A percentile compares a stretch with the other conserved stretches of the same genome.
These are phyloP conservation scores for Clarireedia homoeocarpa DNA, from an alignment of 2,329 filamentous ascomycete species.

Conservation along the genomic window DNA sequence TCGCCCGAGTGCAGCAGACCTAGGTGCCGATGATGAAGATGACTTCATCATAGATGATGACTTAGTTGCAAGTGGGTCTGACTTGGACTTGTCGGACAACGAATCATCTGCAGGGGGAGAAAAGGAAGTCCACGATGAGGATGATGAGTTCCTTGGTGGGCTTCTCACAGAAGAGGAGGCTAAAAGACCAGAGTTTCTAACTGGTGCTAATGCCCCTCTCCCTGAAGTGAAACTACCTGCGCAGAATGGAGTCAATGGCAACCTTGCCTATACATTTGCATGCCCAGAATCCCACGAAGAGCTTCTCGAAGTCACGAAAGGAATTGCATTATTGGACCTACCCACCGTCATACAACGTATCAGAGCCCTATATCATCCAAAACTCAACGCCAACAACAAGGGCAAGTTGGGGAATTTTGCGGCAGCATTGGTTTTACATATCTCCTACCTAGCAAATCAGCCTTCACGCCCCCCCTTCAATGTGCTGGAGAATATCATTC, in stretches of 20 bases:
- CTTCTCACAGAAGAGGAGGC: slow-evolving; percentile 53
- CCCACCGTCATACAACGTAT: slow-evolving; percentile 82
- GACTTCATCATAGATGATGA: slow-evolving; percentile 89
- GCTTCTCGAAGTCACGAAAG: slow-evolving; percentile 56
- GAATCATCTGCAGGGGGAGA: slow-evolving; percentile 36
- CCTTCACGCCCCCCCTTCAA: slow-evolving; percentile 48
- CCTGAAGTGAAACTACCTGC: slow-evolving; percentile 33
- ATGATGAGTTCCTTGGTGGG: slow-evolving; percentile 67
- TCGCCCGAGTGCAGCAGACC: slow-evolving; percentile 38
- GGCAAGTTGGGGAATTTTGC: slow-evolving; percentile 66
- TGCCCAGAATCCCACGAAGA: slow-evolving; percentile 76
- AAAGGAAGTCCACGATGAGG: slow-evolving; percentile 37
- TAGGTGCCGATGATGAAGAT: slow-evolving; percentile 86
- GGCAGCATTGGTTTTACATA: slow-evolving; percentile 54
- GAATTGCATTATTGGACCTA: slow-evolving; percentile 55
- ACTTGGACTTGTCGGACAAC: slow-evolving; percentile 50
- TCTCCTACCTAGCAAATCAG: slow-evolving; percentile 41
- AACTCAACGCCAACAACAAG: slow-evolving; percentile 79
- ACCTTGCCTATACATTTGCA: slow-evolving; percentile 74
- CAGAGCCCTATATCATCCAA: slow-evolving; percentile 84
- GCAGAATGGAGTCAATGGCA: slow-evolving; percentile 35
- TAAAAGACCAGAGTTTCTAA: slow-evolving; percentile 43
- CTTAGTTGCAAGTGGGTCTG: slow-evolving; percentile 73
- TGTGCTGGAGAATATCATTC: slow-evolving; percentile 70
- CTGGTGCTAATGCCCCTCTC: slow-evolving; percentile 37